These are phyloP conservation scores for Myxozyma kluyveri DNA, from an alignment of 805 yeast genomes.

Conservation along the genomic window DNA sequence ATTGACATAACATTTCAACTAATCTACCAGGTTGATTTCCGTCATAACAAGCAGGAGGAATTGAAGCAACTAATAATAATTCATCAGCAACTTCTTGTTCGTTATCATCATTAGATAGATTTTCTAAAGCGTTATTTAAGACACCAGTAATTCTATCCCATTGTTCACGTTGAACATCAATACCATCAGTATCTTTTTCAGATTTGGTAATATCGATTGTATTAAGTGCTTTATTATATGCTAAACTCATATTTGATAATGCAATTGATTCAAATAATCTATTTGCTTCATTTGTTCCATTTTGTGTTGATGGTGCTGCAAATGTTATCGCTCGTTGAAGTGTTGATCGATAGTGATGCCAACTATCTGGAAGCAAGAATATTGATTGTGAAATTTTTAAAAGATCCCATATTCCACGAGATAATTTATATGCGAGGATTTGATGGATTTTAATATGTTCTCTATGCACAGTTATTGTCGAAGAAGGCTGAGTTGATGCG, in stretches of 20 bases:
- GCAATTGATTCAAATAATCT: conserved; percentile 21
- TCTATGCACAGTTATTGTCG: conserved; percentile 32
- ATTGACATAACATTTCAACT: conserved; percentile 32
- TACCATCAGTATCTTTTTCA: conserved; percentile 8
- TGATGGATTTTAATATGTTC: conserved; percentile 26
- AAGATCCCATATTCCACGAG: conserved; percentile 39
- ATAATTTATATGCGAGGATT: conserved; percentile 34
- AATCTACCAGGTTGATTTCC: conserved; percentile 14
- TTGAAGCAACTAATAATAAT: conserved; percentile 24
- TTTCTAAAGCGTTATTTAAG: conserved; percentile 16
- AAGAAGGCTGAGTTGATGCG: conserved; percentile 10
- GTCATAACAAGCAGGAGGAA: conserved; percentile 28
- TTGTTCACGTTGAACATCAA: conserved; percentile 29
- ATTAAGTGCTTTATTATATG: not conserved
- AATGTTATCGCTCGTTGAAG: conserved; percentile 32
- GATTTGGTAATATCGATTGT: conserved; percentile 17
- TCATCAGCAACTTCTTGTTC: conserved; percentile 28
- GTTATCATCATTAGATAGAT: conserved; percentile 4
- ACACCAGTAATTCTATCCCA: conserved; percentile 27
- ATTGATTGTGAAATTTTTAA: conserved; percentile 33
- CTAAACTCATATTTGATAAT: conserved; percentile 14
- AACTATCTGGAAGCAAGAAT: conserved; percentile 37
- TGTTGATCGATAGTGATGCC: conserved; percentile 34
- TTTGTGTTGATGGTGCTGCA: conserved; percentile 12
- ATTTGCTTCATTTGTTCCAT: too few relatives aligned